These are phyloP conservation scores for Parathielavia appendiculata DNA, from an alignment of 495 filamentous ascomycete genomes.

Conservation along the genomic window DNA sequence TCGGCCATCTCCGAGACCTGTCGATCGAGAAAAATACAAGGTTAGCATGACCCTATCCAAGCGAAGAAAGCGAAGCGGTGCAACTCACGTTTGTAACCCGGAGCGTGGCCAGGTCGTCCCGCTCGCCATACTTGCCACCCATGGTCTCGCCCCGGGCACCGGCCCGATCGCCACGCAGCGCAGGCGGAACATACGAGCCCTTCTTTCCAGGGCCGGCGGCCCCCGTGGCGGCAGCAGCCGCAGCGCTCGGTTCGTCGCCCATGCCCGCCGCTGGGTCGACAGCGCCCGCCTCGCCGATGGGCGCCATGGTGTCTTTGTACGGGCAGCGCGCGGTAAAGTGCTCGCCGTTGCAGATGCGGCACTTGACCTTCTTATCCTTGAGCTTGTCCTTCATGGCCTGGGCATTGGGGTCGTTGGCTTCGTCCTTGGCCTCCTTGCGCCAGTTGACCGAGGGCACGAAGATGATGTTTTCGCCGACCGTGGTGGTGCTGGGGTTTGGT, in stretches of 20 bases:
- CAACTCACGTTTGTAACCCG: constrained; percentile 90
- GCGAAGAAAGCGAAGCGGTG: constrained; percentile 38
- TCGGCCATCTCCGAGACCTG: constrained; percentile 96
- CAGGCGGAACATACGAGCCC: constrained; percentile 85
- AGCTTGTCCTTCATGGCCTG: constrained; percentile 82
- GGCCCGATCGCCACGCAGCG: constrained; percentile 67
- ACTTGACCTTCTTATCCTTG: constrained; percentile 99
- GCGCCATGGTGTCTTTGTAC: constrained; percentile 62
- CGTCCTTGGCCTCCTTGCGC: constrained; percentile 82
- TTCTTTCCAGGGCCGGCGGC: constrained; percentile 61
- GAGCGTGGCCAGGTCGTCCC: constrained; percentile 93
- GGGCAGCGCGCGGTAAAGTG: constrained; percentile 93
- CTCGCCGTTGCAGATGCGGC: constrained; percentile 95
- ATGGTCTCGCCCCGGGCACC: constrained; percentile 73
- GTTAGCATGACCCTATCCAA: constrained; percentile 12
- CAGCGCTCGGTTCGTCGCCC: constrained; percentile 45
- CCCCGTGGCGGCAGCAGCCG: constrained; percentile 38
- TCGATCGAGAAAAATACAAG: constrained; percentile 4
- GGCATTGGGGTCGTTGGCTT: constrained; percentile 66
- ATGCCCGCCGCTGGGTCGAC: constrained; percentile 52
- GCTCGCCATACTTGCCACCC: constrained; percentile 84
- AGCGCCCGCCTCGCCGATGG: constrained; percentile 47
- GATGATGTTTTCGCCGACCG: constrained; percentile 93
- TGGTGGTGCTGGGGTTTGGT: constrained; percentile 78
- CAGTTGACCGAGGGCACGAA: constrained; percentile 87